Evolutionary conservation across 2,329 filamentous ascomycete genomes (phyloP), one percentile per base, ranked within the genome.

Genomic region (Arachnopeziza araneosa): DNA sequence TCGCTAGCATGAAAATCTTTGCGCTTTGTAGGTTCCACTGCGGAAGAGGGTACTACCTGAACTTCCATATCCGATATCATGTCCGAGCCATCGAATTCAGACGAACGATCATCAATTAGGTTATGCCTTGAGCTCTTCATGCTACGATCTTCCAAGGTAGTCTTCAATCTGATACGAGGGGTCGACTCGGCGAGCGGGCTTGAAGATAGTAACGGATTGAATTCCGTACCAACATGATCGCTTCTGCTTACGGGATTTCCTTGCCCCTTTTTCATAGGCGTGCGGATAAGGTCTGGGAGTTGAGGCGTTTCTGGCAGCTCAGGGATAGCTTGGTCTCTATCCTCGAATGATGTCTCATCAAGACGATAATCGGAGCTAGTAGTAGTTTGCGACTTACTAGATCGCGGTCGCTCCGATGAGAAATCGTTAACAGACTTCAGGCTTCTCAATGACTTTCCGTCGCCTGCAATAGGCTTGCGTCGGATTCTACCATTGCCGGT

Each of bases 111-210:
- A 32, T 54, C 14, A 5, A n/a, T 30, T n/a, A n/a, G 12, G 9
- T 62, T 65, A 56, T 61, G 50, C 26, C 60, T 44, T 44, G 17
- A 19, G 12, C 17, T 19, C 36, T 14, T 54, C 26, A 30, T 30
- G 5, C 26, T 30, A 30, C 5, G 26, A 30, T 30, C 9, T 30
- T 67, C 64, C 19, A 66, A 62, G 2, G 55, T 57, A 23, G 67
- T 65, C 22, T 68, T 66, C 9, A 68, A 56, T 5, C 65, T 64
- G 30, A 67, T 60, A 48, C 64, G 60, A 53, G 68, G 69, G 1
- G 69, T 71, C n/a, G 69, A 71, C 21, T 70, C 64, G 17, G 56
- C 68, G 7, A 63, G 52, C 4, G 69, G 69, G 52, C 68, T 69
- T 10, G 68, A 70, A 1, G 69, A 69, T 9, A 70, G 50, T 10